Base-by-base conservation (phyloP, 169 alveolate species). In the Eimeria acervulina region DNA sequence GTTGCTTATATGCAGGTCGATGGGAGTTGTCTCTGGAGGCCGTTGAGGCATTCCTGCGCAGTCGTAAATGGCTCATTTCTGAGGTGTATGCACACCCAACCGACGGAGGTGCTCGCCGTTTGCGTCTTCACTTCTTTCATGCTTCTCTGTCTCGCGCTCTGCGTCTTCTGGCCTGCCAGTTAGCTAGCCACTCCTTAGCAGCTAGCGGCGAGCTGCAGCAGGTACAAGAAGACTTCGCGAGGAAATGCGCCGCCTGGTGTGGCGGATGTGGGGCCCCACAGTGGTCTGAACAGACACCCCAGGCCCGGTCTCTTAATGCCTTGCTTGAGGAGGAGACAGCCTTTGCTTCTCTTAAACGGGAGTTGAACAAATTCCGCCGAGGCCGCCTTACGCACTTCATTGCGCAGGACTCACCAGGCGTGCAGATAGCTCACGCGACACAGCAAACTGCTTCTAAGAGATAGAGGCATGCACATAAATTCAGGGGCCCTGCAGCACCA, bases 11-110 rank as follows among this genome's bases (percentile, higher is more conserved):
- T 72, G 38, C 88, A 81, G 90, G 90, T 23, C 90, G 90, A 6
- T 81, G 90, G 90, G 72, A 81, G 21, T 81, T 81, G 70, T 38
- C 72, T 28, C 23, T 81, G 12, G 70, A 47, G 42, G 90, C 70
- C 0, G 47, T 44, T n/a, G 70, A 38, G 70, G 15, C 38, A 0
- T 81, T 81, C 26, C 90, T 81, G 7, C 19, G 13, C 19, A 47
- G 72, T 19, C 90, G 90, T 33, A 33, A 23, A 72, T 31, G 26
- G 33, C 68, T 81, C 23, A 17, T 81, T 0, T 23, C 90, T 81
- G 44, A 21, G 90, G 90, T 44, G 90, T 44, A 40, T 21, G 42
- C 47, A 81, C 72, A 47, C 90, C 90, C 63, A 19, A 47, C n/a
- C 28, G 70, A 13, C 10, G 47, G 31, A 61, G 90, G 26, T 10